Evolutionary conservation across 2,329 filamentous ascomycete genomes (phyloP), one percentile per base, ranked within the genome.

Genomic region (Venturia carpophila): DNA sequence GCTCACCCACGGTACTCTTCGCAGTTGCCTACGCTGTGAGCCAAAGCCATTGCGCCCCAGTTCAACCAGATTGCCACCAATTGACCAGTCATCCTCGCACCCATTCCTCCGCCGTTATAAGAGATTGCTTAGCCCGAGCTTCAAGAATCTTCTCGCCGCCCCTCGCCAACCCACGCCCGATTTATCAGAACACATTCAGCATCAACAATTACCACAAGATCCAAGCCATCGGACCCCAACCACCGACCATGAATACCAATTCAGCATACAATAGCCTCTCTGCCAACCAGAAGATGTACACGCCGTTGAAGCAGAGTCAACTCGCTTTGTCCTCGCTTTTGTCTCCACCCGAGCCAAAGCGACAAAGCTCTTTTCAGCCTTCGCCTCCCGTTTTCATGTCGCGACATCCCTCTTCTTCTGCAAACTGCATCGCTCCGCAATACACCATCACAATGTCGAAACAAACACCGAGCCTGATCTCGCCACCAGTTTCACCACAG

Each of bases 291-390:
- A 15, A 34, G 9, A 58, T 58, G 60, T 19, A 21, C 21, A 45
- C 60, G 24, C 60, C 60, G 13, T 27, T 37, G 3, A 61, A 61
- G n/a, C 24, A 27, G 27, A 27, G 27, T 15, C 39, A 43, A 43
- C 24, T 47, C 24, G 19, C 45, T 34, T 19, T 65, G 37, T 15
- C 24, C 66, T 76, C 75, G 19, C 73, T 77, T 60, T 74, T 77
- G 67, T 77, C 75, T 17, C 75, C 75, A 10, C 75, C 75, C 21
- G 75, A 77, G 69, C 73, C 75, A 71, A 75, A 75, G 69, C 73
- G 72, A 42, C 34, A 34, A 30, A 73, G 75, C 66, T 74, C 73
- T n/a, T 76, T 76, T 71, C 72, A 72, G 68, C 74, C 72, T 6
- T 71, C 74, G 68, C 71, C 68, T 66, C 67, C 67, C 24, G 68